These are phyloP conservation scores for Aspergillus amoenus DNA, from an alignment of 2,329 filamentous ascomycete genomes.

Conservation along the genomic window DNA sequence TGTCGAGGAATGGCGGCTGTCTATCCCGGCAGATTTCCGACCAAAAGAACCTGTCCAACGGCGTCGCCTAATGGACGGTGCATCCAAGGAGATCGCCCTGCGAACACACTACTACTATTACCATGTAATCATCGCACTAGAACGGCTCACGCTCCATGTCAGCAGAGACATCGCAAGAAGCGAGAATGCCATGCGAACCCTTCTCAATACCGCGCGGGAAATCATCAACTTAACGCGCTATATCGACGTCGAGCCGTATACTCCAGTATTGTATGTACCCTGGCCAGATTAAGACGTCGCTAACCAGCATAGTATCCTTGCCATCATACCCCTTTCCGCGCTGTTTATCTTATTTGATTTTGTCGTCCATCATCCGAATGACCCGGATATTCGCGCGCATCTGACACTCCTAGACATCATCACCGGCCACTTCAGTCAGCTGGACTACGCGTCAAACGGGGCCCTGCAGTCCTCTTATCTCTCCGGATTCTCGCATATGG, in stretches of 20 bases:
- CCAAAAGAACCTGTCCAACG: slow-evolving; percentile 16
- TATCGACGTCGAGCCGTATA: slow-evolving; percentile 20
- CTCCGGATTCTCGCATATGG: slow-evolving; percentile 44
- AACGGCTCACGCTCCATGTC: slow-evolving; percentile 29
- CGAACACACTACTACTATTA: slow-evolving; percentile 34
- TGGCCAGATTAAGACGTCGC: no score
- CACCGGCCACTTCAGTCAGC: slow-evolving; percentile 44
- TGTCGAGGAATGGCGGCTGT: slow-evolving; percentile 33
- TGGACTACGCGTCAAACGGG: slow-evolving; percentile 40
- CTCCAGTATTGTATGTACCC: slow-evolving; percentile 34
- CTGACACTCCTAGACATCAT: slow-evolving; percentile 43
- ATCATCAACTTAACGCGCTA: slow-evolving; percentile 27
- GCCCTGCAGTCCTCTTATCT: slow-evolving; percentile 39
- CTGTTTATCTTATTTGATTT: slow-evolving; percentile 46
- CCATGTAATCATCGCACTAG: slow-evolving; percentile 31
- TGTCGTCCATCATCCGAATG: slow-evolving; percentile 38
- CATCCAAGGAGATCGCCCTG: slow-evolving; percentile 23
- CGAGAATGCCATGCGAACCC: slow-evolving; percentile 18
- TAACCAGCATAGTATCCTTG: slow-evolving; percentile 21
- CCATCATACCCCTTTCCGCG: slow-evolving; percentile 37
- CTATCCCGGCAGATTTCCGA: slow-evolving; percentile 30
- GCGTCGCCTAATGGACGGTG: neutral
- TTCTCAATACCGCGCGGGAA: slow-evolving; percentile 32
- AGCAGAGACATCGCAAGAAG: neutral
- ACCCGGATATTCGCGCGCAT: slow-evolving; percentile 37